A percentile compares a stretch with the other conserved stretches of the same genome.
These are phyloP conservation scores for Fusarium setosum DNA, from an alignment of 2,329 filamentous ascomycete genomes.

Conservation along the genomic window DNA sequence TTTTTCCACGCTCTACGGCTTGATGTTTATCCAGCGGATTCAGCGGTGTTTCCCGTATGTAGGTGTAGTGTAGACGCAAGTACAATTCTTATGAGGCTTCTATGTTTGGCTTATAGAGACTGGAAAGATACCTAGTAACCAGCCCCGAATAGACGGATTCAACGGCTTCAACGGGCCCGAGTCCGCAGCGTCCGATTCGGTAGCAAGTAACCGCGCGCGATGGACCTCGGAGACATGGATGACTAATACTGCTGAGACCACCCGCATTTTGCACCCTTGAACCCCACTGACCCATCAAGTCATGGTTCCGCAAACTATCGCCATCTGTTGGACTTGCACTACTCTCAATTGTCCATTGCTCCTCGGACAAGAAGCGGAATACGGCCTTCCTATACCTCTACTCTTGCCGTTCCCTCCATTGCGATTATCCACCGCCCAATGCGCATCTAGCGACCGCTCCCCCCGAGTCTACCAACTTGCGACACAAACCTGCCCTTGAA, in stretches of 20 bases:
- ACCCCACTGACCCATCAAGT: constrained; percentile 40
- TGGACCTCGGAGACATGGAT: constrained; percentile 21
- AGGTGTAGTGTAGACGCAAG: too few relatives aligned
- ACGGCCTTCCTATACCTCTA: constrained; percentile 8
- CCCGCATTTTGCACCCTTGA: constrained; percentile 25
- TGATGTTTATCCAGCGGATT: background rate
- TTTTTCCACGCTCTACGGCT: background rate
- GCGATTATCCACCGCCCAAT: constrained; percentile 13
- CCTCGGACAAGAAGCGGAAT: constrained; percentile 10
- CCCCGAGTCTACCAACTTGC: constrained; percentile 9
- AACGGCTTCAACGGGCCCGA: constrained; percentile 15
- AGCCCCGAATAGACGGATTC: background rate
- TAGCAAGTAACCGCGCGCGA: constrained; percentile 31
- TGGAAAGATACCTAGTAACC: too few relatives aligned
- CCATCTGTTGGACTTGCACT: constrained; percentile 32
- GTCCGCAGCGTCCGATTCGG: background rate
- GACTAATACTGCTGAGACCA: constrained; percentile 33
- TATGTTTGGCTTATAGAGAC: background rate
- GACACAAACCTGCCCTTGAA: constrained; percentile 25
- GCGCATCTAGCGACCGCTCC: constrained; percentile 25
- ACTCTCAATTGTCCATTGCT: constrained; percentile 27
- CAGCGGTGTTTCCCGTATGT: background rate
- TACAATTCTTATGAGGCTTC: background rate
- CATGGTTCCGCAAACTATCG: constrained; percentile 42
- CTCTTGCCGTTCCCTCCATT: background rate